Evolutionary conservation across 2,329 filamentous ascomycete species (phyloP).

Genomic region (Arthrocladium fulminans): DNA sequence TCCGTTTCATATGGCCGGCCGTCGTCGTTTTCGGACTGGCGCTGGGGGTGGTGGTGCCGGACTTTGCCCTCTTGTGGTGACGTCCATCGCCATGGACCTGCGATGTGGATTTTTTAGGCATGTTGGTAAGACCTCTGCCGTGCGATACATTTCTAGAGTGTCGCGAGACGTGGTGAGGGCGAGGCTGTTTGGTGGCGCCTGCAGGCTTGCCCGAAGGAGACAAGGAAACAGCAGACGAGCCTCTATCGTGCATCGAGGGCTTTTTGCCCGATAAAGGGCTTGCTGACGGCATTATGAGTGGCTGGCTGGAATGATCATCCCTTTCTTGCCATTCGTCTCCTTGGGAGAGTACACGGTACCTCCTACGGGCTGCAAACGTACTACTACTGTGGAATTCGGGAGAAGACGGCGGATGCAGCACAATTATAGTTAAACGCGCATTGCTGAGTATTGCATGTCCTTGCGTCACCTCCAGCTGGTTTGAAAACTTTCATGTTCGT

Average conservation of each 20-base stretch:
- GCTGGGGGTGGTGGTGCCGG: slow-evolving; percentile 33
- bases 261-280: slow-evolving; percentile 22
- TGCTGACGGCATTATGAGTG: slow-evolving; percentile 20
- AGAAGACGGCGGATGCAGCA: no score
- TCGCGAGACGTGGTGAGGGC: slow-evolving; percentile 35
- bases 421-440: no score
- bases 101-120: slow-evolving; percentile 27
- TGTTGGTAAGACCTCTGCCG: slow-evolving; percentile 37
- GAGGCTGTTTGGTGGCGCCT: slow-evolving; percentile 28
- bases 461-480: no score
- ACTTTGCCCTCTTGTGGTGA: slow-evolving; percentile 40
- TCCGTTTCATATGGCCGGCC: slow-evolving; percentile 31
- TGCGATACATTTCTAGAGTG: slow-evolving; percentile 37
- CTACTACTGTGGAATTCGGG: no score
- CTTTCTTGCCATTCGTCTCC: not conserved
- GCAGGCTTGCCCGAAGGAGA: slow-evolving; percentile 21
- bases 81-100: slow-evolving; percentile 19
- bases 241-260: slow-evolving; percentile 19
- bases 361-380: no score
- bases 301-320: no score
- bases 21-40: slow-evolving; percentile 30
- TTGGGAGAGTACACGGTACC: no score
- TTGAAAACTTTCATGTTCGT: not conserved
- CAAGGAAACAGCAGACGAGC: slow-evolving; percentile 19
- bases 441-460: no score